Percentiles rank a stretch among this genome's conserved stretches.
Evolutionary conservation across 2,329 filamentous ascomycete species (phyloP).

Genomic region (Trichoderma endophyticum): DNA sequence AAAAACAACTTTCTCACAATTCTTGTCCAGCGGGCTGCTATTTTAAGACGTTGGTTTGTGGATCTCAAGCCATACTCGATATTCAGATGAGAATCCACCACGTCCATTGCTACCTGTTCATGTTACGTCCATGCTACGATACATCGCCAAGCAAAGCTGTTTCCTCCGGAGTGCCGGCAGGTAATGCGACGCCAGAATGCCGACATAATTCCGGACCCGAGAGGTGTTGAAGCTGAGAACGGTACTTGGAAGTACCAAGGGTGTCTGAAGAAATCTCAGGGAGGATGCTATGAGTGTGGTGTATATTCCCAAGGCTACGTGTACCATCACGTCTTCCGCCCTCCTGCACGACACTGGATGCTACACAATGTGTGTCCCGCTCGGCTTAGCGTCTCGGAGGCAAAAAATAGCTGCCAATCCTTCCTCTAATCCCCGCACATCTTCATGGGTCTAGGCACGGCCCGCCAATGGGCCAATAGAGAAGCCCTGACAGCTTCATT

Average conservation of each 20-base stretch:
- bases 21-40: not conserved
- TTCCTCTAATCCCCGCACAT: not conserved
- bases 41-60: not conserved
- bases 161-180: not conserved
- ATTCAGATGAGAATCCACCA: not conserved
- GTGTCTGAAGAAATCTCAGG: not conserved
- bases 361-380: not conserved
- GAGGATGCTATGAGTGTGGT: not conserved
- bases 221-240: not conserved
- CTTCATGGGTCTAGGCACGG: slow-evolving; percentile 5
- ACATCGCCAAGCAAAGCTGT: not conserved
- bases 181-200: not conserved
- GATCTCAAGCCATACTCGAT: not conserved
- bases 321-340: not conserved
- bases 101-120: not conserved
- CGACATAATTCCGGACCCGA: not conserved
- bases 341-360: not conserved
- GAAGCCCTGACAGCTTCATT: not conserved
- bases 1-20: not conserved
- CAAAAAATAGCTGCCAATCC: slow-evolving; percentile 14
- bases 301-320: not conserved
- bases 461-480: slow-evolving; percentile 8
- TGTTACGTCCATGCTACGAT: not conserved
- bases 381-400: slow-evolving; percentile 7
- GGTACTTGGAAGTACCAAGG: not conserved